Evolutionary conservation across 2,329 filamentous ascomycete genomes (phyloP).

Genomic region (Nectriaceae sp.): DNA sequence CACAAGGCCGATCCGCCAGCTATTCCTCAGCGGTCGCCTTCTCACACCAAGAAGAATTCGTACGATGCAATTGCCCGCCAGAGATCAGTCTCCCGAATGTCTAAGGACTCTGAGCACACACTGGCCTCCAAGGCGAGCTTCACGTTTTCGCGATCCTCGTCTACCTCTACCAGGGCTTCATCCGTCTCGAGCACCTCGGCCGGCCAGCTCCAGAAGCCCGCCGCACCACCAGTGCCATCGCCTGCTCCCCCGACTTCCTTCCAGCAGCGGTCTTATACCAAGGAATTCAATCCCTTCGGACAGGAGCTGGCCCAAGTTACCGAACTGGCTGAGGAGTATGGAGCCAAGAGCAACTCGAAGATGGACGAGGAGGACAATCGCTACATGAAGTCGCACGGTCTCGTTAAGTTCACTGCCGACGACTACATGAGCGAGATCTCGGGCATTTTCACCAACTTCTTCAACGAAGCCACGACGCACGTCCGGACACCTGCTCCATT

Average conservation of each 20-base stretch:
- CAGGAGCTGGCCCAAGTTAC: conserved; percentile 89
- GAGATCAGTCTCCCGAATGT: conserved; percentile 63
- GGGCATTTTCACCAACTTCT: conserved; percentile 64
- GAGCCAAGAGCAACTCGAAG: conserved; percentile 59
- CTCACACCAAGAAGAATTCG: conserved; percentile 83
- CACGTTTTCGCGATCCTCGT: conserved; percentile 58
- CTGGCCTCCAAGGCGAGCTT: conserved; percentile 59
- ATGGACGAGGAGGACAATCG: conserved; percentile 67
- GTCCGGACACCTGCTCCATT: conserved; percentile 30
- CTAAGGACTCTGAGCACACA: conserved; percentile 54
- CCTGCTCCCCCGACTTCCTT: conserved; percentile 34
- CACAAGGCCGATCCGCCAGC: conserved; percentile 44
- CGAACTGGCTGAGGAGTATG: conserved; percentile 89
- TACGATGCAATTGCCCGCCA: conserved; percentile 72
- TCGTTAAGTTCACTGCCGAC: conserved; percentile 73
- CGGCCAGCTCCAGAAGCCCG: conserved; percentile 30
- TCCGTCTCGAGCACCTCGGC: conserved; percentile 44
- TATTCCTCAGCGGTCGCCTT: conserved; percentile 77
- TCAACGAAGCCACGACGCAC: conserved; percentile 39
- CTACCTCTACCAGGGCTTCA: conserved; percentile 55
- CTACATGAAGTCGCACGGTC: conserved; percentile 67
- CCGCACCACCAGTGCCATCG: conserved; percentile 31
- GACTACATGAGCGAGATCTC: conserved; percentile 86
- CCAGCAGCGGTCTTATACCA: conserved; percentile 35
- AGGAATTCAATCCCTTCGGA: conserved; percentile 73